Evolutionary conservation across 352 stramenopile species (phyloP).

Genomic region (Pythium diclinum): DNA sequence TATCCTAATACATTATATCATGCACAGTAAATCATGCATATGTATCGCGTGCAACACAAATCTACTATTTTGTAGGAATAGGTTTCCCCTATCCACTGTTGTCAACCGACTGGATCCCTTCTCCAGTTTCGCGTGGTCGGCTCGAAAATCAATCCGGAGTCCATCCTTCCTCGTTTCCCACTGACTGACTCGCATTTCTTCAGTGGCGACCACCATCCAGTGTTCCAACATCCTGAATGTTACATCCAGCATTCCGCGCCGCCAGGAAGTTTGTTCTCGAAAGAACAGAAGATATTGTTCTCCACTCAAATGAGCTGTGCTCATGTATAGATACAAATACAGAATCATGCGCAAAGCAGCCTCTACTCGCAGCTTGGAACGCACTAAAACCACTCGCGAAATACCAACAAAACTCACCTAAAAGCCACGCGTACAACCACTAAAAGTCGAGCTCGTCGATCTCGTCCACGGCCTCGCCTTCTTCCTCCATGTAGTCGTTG

Average conservation of each 20-base stretch:
- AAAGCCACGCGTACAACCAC: not conserved
- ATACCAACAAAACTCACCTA: not conserved
- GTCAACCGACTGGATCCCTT: not conserved
- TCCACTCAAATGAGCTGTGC: not conserved
- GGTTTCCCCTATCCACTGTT: not conserved
- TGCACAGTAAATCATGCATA: no score
- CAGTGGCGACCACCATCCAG: constrained; percentile 1
- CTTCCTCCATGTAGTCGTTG: constrained; percentile 54
- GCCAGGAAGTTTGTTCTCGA: not conserved
- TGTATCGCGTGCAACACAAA: no score
- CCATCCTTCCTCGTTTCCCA: constrained; percentile 1
- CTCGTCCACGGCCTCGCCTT: constrained; percentile 15
- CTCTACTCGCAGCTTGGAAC: not conserved
- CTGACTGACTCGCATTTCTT: constrained; percentile 18
- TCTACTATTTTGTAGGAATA: not conserved
- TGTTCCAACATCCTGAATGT: no score
- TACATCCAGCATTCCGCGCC: no score
- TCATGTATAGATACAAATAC: not conserved
- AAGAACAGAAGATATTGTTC: constrained; percentile 4
- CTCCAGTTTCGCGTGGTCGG: constrained; percentile 5
- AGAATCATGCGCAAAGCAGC: not conserved
- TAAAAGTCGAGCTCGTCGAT: constrained; percentile 23
- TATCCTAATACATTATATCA: not conserved
- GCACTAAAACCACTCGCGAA: not conserved
- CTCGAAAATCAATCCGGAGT: constrained; percentile 22